A percentile compares a stretch with the other conserved stretches of the same genome.
Conservation (phyloP, 441 rosid genomes). For the Adansonia gregorii region DNA sequence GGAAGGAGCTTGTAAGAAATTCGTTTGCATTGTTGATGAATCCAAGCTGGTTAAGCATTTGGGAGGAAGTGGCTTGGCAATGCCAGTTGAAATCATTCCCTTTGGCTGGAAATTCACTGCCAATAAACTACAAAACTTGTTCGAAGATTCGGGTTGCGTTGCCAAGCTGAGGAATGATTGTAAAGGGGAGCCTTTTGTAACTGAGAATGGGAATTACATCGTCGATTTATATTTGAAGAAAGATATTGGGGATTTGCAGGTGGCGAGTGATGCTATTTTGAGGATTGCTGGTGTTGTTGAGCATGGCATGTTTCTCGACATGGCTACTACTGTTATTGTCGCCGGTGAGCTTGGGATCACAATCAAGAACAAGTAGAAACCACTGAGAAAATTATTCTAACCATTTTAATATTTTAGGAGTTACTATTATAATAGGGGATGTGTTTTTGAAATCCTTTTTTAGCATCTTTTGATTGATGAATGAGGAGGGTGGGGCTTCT, state of each 20-base stretch:
- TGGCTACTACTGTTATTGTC: slow-evolving; percentile 88
- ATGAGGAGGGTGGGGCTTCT: background rate
- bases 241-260: slow-evolving; percentile 79
- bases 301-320: slow-evolving; percentile 91
- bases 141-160: slow-evolving; percentile 61
- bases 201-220: slow-evolving; percentile 83
- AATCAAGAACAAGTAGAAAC: slow-evolving; percentile 50
- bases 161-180: slow-evolving; percentile 59
- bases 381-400: too few species aligned
- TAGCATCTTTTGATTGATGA: slow-evolving; percentile 13
- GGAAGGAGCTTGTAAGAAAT: slow-evolving; percentile 76
- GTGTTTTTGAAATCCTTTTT: background rate
- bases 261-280: slow-evolving; percentile 71
- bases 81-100: slow-evolving; percentile 87
- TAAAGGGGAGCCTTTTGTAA: slow-evolving; percentile 58
- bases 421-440: background rate
- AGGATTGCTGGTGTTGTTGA: slow-evolving; percentile 87
- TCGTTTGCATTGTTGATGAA: slow-evolving; percentile 52
- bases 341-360: slow-evolving; percentile 83
- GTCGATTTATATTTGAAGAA: slow-evolving; percentile 72
- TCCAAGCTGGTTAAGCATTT: slow-evolving; percentile 50
- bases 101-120: slow-evolving; percentile 81
- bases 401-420: background rate
- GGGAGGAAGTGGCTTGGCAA: slow-evolving; percentile 75
- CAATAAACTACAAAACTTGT: slow-evolving; percentile 49